Evolutionary conservation across 352 stramenopile genomes (phyloP).

Genomic region (Phytophthora aleatoria): DNA sequence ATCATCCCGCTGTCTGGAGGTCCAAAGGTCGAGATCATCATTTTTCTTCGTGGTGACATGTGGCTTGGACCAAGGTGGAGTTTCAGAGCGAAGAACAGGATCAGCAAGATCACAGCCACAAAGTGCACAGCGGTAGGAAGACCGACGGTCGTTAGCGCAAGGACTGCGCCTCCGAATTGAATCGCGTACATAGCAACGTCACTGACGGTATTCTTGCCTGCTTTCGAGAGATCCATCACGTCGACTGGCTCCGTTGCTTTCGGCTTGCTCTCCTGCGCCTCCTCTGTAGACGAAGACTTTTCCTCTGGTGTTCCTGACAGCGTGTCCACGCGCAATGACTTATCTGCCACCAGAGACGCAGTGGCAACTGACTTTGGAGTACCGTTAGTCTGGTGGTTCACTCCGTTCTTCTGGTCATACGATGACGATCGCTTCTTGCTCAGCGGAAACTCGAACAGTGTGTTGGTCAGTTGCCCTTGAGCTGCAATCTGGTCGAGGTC

Average conservation of each 20-base stretch:
- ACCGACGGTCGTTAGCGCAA: slow-evolving; percentile 50
- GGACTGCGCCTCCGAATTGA: slow-evolving; percentile 56
- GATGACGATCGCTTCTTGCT: slow-evolving; percentile 22
- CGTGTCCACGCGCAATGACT: slow-evolving; percentile 5
- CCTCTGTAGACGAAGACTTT: background rate
- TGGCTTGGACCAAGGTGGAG: slow-evolving; percentile 59
- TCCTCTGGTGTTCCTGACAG: background rate
- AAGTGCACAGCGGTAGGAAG: slow-evolving; percentile 56
- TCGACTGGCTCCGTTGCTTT: slow-evolving; percentile 14
- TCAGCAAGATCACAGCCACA: slow-evolving; percentile 42
- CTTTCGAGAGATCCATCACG: slow-evolving; percentile 34
- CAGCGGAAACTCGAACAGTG: slow-evolving; percentile 35
- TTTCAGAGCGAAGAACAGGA: slow-evolving; percentile 59
- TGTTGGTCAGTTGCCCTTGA: slow-evolving; percentile 56
- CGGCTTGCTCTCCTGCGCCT: slow-evolving; percentile 1
- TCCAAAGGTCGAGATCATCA: slow-evolving; percentile 73
- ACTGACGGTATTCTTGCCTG: slow-evolving; percentile 36
- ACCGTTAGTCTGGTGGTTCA: background rate
- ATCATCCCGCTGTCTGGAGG: slow-evolving; percentile 70
- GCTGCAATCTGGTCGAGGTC: slow-evolving; percentile 37
- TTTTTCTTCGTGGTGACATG: slow-evolving; percentile 66
- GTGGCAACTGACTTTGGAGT: background rate
- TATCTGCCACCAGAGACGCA: slow-evolving; percentile 7
- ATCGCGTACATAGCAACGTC: slow-evolving; percentile 51
- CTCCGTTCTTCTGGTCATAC: slow-evolving; percentile 13